phyloP scores from a whole-genome alignment of 345 rosid genomes.

The Eucalyptus tenuipes region DNA sequence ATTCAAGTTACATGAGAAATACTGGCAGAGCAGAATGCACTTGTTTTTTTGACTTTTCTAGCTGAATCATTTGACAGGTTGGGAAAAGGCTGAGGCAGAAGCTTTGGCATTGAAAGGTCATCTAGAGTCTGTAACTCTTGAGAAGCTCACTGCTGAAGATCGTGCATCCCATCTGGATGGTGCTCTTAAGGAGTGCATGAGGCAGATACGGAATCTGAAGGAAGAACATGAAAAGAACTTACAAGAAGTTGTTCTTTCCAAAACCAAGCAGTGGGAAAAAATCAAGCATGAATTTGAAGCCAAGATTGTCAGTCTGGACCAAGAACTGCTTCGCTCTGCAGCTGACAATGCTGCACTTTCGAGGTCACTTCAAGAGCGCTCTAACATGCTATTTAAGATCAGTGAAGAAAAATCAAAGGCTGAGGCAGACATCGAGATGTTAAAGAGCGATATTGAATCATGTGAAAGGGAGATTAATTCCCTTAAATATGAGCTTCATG shows the following conservation, averaged over 20 bases:
- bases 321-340: slow-evolving; percentile 68
- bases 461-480: slow-evolving; percentile 88
- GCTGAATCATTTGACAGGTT: slow-evolving; percentile 33
- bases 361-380: slow-evolving; percentile 79
- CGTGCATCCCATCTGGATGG: slow-evolving; percentile 85
- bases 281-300: slow-evolving; percentile 64
- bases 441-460: slow-evolving; percentile 68
- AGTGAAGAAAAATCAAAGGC: slow-evolving; percentile 78
- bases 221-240: slow-evolving; percentile 83
- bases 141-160: slow-evolving; percentile 87
- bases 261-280: slow-evolving; percentile 67
- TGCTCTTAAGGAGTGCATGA: slow-evolving; percentile 95
- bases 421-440: slow-evolving; percentile 70
- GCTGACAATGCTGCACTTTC: slow-evolving; percentile 75
- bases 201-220: slow-evolving; percentile 83
- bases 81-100: slow-evolving; percentile 99
- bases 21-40: not conserved
- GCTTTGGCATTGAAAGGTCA: slow-evolving; percentile 78
- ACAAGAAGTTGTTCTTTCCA: slow-evolving; percentile 49
- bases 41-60: not conserved
- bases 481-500: slow-evolving; percentile 73
- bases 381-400: slow-evolving; percentile 62
- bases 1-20: not conserved
- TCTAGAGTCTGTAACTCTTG: slow-evolving; percentile 76
- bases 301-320: slow-evolving; percentile 55